phyloP scores from a whole-genome alignment of 352 stramenopile genomes.

The Globisporangium viniferum region DNA sequence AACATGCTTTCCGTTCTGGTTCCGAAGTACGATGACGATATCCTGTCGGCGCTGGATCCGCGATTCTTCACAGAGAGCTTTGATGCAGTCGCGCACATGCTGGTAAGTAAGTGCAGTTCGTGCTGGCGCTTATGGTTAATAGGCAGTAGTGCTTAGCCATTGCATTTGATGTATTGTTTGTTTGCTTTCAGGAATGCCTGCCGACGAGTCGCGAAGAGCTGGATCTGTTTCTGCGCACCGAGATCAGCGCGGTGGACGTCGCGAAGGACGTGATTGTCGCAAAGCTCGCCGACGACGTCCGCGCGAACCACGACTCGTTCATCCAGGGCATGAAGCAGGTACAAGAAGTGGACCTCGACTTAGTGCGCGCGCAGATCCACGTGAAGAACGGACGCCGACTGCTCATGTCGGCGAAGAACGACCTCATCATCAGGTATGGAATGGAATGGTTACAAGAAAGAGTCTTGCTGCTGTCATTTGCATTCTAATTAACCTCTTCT shows the following conservation, averaged over 20 bases:
- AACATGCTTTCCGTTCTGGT: conserved; percentile 51
- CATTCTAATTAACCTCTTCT: background rate
- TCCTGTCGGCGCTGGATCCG: conserved; percentile 68
- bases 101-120: conserved; percentile 30
- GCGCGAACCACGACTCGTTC: conserved; percentile 69
- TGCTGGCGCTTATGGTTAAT: background rate
- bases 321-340: conserved; percentile 88
- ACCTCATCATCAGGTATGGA: conserved; percentile 62
- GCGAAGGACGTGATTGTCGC: conserved; percentile 73
- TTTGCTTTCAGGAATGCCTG: conserved; percentile 51
- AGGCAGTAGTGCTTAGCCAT: background rate
- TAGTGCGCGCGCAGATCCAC: conserved; percentile 82
- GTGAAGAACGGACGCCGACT: conserved; percentile 83
- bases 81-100: conserved; percentile 58
- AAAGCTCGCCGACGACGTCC: conserved; percentile 81
- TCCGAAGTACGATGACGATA: conserved; percentile 55
- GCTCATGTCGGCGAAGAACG: conserved; percentile 63
- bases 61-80: conserved; percentile 83
- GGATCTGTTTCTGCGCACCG: conserved; percentile 67
- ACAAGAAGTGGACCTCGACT: conserved; percentile 83
- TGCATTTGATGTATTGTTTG: background rate
- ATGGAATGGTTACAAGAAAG: background rate
- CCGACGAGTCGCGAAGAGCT: conserved; percentile 44
- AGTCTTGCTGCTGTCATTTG: background rate
- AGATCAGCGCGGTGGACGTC: conserved; percentile 82